phyloP scores from a whole-genome alignment of 106 monocot genomes.

The Acanthochlamys bracteata region DNA sequence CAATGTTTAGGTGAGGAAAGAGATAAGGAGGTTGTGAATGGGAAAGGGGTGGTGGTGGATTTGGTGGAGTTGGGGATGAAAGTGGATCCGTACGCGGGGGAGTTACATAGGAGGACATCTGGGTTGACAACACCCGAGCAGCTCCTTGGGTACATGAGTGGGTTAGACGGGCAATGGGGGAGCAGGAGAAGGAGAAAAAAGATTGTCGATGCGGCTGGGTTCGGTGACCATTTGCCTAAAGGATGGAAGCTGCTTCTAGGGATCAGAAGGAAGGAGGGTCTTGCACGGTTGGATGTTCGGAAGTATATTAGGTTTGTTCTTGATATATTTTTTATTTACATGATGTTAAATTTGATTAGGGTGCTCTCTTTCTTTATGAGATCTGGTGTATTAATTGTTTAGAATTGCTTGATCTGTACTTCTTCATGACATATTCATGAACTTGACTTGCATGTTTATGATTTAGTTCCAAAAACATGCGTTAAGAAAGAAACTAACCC shows the following conservation, averaged over 20 bases:
- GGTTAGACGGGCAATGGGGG: slow-evolving; percentile 47
- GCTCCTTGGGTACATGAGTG: slow-evolving; percentile 26
- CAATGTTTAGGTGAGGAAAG: neutral
- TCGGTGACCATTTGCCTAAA: slow-evolving; percentile 41
- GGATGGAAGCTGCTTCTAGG: slow-evolving; percentile 67
- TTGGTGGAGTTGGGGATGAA: slow-evolving; percentile 24
- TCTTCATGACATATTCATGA: too few species aligned
- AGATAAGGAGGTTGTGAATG: slow-evolving; percentile 26
- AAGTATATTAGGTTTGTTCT: slow-evolving; percentile 48
- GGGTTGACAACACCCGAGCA: slow-evolving; percentile 32
- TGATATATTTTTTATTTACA: neutral
- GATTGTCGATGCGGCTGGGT: slow-evolving; percentile 33
- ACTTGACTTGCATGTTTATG: too few species aligned
- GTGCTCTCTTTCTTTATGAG: too few species aligned
- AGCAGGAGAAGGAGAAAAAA: slow-evolving; percentile 48
- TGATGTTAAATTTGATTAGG: neutral
- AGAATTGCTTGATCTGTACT: neutral
- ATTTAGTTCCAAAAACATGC: too few species aligned
- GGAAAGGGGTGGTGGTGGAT: slow-evolving; percentile 23
- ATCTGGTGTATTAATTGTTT: too few species aligned
- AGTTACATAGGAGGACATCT: slow-evolving; percentile 32
- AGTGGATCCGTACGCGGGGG: slow-evolving; percentile 31
- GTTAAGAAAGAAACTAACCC: too few species aligned
- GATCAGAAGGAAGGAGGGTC: slow-evolving; percentile 53
- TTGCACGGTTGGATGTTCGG: slow-evolving; percentile 39